Base-by-base conservation (phyloP, 768 basidiomycete species). In the Jaapia argillacea region DNA sequence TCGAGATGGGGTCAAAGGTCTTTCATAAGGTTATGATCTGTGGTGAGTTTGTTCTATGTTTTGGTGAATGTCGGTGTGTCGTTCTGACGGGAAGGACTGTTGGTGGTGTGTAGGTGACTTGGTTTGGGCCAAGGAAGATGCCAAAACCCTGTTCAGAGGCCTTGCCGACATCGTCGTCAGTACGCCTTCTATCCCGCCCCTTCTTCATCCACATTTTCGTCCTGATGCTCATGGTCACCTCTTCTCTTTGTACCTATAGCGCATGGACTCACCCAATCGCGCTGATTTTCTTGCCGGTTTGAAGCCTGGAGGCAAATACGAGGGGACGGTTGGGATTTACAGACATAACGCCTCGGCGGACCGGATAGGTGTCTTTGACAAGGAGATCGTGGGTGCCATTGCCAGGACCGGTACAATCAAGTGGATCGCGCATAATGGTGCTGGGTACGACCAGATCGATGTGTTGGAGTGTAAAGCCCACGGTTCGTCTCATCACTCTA, bases 391-490 rank as follows among this genome's bases (percentile, higher is more conserved):
- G 50, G 61, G 69, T 40, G 75, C 72, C 0, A 67, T 96, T 6
- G 80, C 88, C 1, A n/a, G n/a, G n/a, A n/a, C n/a, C n/a, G 48
- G 69, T 1, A 70, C 68, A 16, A 71, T 93, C 48, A 80, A 81
- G 54, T 91, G 85, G 81, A 88, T 94, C 56, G 86, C 82, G 1
- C 90, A 91, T 60, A 92, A 92, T 45, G 92, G 91, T 7, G 90
- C 92, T 0, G 90, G 92, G 0, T 96, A 96, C 58, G 90, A 96
- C 58, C 79, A 81, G 48, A 82, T 94, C 50, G 84, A 92, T 54
- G 77, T 91, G 13, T 59, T 63, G 5, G 82, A 81, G 3, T 83
- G 82, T 59, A 85, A 76, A 54, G 74, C 70, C 6, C 72, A 72
- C 60, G 85, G 87, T 84, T 51, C 14, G 60, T 49, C 27, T 22